Evolutionary conservation across 2,329 filamentous ascomycete species (phyloP), one percentile per base, ranked within the genome.

Genomic region (Rachicladosporium sp.): DNA sequence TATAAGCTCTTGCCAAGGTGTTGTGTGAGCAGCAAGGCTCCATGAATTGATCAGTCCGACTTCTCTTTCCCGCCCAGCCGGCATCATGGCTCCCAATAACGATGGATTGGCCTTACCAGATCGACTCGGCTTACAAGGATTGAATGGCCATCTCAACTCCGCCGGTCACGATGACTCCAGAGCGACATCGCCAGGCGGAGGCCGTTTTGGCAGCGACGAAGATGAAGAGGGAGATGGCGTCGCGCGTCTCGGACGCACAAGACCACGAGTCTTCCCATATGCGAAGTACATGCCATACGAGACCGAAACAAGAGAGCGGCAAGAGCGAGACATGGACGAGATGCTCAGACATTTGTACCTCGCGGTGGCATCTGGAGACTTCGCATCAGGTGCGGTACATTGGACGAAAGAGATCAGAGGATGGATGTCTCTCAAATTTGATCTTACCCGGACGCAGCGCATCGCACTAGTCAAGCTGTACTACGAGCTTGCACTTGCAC

Each of bases 341-440:
- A 96, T 95, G 52, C 71, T 96, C 50, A 91, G 88, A 60, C 84
- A 94, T 56, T 79, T 98, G 23, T 96, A 94, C 60, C 84, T 95
- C 51, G 77, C 89, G 42, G 72, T 98, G 47, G 81, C 87, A 57
- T 82, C 91, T 3, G 87, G 94, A 49, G 91, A 98, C 62, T 96
- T 96, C 62, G 80, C 82, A 15, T 85, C 89, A 0, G 91, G 91
- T 29, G 91, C 89, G 21, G 71, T 94, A 45, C 89, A 98, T 63
- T 98, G 91, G 91, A 95, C 91, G 10, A 79, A 89, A 50, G 91
- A 98, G 73, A 79, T 98, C 35, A 78, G 88, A 57, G 85, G 82
- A 62, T 98, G 93, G 91, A 71, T 98, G 49, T 83, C 82, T 39
- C 77, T 98, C 62, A 98, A 98, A 70, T 98, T 98, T 58, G 89